Conservation (phyloP, 371 early-diverging fungal genomes). For the Apophysomyces sp. region DNA sequence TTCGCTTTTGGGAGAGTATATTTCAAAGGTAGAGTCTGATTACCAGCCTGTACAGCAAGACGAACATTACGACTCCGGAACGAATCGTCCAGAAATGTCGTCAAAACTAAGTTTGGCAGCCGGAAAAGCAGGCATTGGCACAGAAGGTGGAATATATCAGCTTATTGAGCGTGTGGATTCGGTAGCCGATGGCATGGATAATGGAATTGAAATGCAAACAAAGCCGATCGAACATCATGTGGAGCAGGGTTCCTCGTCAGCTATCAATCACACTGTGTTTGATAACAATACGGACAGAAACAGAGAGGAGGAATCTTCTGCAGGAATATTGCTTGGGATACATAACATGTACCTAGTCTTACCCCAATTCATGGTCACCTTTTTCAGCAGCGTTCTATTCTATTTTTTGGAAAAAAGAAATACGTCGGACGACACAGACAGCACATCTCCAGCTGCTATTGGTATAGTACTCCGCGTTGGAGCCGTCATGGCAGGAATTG, state of each 20-base stretch:
- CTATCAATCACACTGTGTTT: not conserved
- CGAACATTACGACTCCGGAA: not conserved
- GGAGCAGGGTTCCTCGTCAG: not conserved
- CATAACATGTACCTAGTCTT: constrained; percentile 94
- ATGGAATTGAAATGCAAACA: constrained; percentile 15
- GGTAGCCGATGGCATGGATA: constrained; percentile 13
- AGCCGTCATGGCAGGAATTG: constrained; percentile 63
- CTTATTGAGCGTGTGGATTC: constrained; percentile 25
- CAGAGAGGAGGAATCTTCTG: constrained; percentile 32
- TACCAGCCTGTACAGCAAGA: not conserved
- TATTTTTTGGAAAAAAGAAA: constrained; percentile 49
- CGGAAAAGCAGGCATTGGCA: constrained; percentile 27
- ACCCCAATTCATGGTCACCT: constrained; percentile 87
- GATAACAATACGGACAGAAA: not conserved
- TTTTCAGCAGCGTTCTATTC: constrained; percentile 75
- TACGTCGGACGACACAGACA: constrained; percentile 7
- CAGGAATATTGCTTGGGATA: constrained; percentile 88
- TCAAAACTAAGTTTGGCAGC: constrained; percentile 30
- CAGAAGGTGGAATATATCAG: constrained; percentile 41
- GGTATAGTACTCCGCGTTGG: constrained; percentile 63
- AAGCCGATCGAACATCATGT: not conserved
- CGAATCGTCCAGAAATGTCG: constrained; percentile 13
- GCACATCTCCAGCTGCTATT: constrained; percentile 51
- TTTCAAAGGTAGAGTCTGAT: constrained; percentile 45
- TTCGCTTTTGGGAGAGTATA: constrained; percentile 85